A percentile compares a stretch with the other conserved stretches of the same genome.
Evolutionary conservation across 805 yeast species (phyloP).

Genomic region (Suhomyces pyralidae): DNA sequence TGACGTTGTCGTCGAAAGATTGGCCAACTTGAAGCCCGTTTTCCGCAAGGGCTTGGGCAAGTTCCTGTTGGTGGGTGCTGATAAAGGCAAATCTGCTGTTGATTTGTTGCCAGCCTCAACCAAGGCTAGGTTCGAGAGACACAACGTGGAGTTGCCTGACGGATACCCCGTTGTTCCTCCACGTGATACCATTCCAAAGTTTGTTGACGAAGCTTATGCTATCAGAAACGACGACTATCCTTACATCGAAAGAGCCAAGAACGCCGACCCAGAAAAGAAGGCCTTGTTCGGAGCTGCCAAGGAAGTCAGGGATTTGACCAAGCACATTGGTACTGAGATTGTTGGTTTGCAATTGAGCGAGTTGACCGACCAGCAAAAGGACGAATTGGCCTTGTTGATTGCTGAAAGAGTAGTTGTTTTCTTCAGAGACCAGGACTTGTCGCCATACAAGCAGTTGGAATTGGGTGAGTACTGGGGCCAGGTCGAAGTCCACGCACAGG

Average conservation of each 20-base stretch:
- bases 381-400: conserved; percentile 29
- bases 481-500: conserved; percentile 24
- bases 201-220: conserved; percentile 22
- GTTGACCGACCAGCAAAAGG: conserved; percentile 26
- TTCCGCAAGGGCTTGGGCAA: neutral
- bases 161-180: conserved; percentile 28
- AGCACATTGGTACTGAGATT: conserved; percentile 30
- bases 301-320: conserved; percentile 27
- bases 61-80: neutral
- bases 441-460: conserved; percentile 29
- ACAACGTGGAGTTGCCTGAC: conserved; percentile 23
- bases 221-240: conserved; percentile 23
- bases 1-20: conserved; percentile 11
- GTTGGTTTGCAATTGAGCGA: conserved; percentile 29
- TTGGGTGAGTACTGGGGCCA: conserved; percentile 31
- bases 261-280: conserved; percentile 30
- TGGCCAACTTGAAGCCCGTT: conserved; percentile 10
- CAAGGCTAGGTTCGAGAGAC: conserved; percentile 20
- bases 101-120: conserved; percentile 20
- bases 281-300: conserved; percentile 31
- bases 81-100: conserved; percentile 1
- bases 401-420: conserved; percentile 32
- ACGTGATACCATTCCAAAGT: conserved; percentile 20
- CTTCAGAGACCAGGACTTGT: conserved; percentile 29
- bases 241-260: conserved; percentile 24